phyloP scores from a whole-genome alignment of 2,329 filamentous ascomycete genomes.

The Nemania bipapillata region DNA sequence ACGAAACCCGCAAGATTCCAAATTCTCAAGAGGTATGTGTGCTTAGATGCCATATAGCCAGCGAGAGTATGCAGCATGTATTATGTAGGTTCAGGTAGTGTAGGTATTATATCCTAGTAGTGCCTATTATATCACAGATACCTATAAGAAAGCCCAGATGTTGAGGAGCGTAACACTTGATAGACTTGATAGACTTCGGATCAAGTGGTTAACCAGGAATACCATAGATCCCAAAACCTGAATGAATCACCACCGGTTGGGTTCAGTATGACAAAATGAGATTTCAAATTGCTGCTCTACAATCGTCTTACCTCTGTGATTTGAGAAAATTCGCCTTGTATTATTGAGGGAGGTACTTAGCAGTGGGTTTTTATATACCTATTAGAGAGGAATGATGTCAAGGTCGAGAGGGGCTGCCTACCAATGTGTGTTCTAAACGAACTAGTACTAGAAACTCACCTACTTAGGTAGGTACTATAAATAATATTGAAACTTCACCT shows the following conservation, averaged over 20 bases:
- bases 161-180: background rate
- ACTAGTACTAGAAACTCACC: background rate
- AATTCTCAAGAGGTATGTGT: background rate
- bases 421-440: background rate
- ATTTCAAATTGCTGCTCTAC: background rate
- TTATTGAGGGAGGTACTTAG: conserved; percentile 5
- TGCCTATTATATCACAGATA: background rate
- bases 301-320: background rate
- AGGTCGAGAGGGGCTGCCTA: conserved; percentile 32
- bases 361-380: background rate
- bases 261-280: background rate
- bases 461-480: no score
- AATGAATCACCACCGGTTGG: background rate
- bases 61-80: background rate
- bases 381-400: conserved; percentile 34
- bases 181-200: no score
- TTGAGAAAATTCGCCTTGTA: background rate
- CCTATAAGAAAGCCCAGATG: background rate
- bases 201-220: background rate
- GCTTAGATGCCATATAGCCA: background rate
- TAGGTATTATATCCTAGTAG: background rate
- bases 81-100: background rate
- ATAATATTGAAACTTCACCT: background rate
- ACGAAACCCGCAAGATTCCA: background rate
- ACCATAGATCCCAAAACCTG: background rate